These are phyloP conservation scores for Cladobotryum mycophilum DNA, from an alignment of 2,329 filamentous ascomycete genomes.

Conservation along the genomic window DNA sequence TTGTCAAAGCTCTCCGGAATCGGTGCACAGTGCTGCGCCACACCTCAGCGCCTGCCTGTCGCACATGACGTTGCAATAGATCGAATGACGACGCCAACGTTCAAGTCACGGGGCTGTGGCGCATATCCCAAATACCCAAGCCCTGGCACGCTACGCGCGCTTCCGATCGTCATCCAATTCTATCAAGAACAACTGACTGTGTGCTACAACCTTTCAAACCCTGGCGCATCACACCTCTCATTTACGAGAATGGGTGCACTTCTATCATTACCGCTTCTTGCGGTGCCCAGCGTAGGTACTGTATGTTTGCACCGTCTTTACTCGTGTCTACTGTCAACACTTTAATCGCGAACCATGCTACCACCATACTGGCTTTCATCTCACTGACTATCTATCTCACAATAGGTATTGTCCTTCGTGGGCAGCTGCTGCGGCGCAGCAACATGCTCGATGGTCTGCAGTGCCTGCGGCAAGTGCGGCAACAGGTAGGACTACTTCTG, in stretches of 20 bases:
- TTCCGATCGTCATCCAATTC: too few relatives aligned
- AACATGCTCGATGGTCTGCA: constrained; percentile 93
- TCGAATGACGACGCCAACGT: too few relatives aligned
- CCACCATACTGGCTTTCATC: neutral
- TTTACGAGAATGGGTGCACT: constrained; percentile 69
- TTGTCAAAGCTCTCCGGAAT: too few relatives aligned
- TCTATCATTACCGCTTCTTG: constrained; percentile 82
- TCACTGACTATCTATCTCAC: neutral
- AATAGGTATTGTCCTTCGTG: constrained; percentile 66
- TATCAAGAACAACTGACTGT: too few relatives aligned
- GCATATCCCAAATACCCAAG: too few relatives aligned
- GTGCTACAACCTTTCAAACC: too few relatives aligned
- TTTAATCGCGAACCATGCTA: neutral
- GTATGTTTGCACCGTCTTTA: constrained; percentile 47
- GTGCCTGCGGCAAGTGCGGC: constrained; percentile 91
- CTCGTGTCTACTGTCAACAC: neutral
- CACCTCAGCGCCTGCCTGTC: too few relatives aligned
- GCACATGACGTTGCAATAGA: too few relatives aligned
- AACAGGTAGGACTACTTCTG: constrained; percentile 61
- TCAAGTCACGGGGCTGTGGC: too few relatives aligned
- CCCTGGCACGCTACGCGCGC: too few relatives aligned
- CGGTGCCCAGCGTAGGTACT: constrained; percentile 76
- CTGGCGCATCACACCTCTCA: too few relatives aligned
- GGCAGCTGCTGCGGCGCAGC: constrained; percentile 95
- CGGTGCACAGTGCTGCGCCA: too few relatives aligned